phyloP scores from a whole-genome alignment of 192 early-diverging fungal species.

The Mortierella claussenii region DNA sequence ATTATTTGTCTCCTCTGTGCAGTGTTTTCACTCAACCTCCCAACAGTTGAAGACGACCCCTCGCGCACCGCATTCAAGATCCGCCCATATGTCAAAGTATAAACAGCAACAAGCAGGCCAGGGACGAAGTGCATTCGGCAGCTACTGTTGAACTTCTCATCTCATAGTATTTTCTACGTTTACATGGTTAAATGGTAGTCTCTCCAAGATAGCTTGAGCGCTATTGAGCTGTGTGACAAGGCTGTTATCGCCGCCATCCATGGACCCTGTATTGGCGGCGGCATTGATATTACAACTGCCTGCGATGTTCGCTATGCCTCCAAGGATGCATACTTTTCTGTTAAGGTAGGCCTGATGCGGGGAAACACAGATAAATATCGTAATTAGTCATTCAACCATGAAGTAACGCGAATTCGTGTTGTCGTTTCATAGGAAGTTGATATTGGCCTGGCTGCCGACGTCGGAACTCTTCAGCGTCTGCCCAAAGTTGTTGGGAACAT shows the following conservation, averaged over 20 bases:
- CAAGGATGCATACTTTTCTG: conserved; percentile 82
- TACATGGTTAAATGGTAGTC: conserved; percentile 3
- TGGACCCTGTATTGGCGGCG: conserved; percentile 85
- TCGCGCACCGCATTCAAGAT: conserved; percentile 50
- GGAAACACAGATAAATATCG: too few relatives aligned
- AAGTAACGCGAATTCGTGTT: neutral
- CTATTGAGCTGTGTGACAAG: conserved; percentile 85
- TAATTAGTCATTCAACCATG: too few relatives aligned
- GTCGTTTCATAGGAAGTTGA: conserved; percentile 77
- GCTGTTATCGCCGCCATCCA: conserved; percentile 93
- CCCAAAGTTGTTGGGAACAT: conserved; percentile 94
- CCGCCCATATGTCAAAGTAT: conserved; percentile 54
- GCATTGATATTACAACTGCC: conserved; percentile 89
- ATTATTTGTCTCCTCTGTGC: neutral
- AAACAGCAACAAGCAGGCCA: neutral
- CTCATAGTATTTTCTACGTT: too few relatives aligned
- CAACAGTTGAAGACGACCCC: conserved; percentile 40
- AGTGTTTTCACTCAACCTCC: conserved; percentile 47
- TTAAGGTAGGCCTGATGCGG: conserved; percentile 77
- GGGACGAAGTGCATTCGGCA: too few relatives aligned
- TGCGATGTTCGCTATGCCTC: conserved; percentile 91
- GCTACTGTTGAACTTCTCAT: too few relatives aligned
- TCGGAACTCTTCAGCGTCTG: conserved; percentile 92
- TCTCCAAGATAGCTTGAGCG: conserved; percentile 76
- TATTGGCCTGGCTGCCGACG: conserved; percentile 93